phyloP scores from a whole-genome alignment of 768 basidiomycete genomes.

The Mycena epipterygia region DNA sequence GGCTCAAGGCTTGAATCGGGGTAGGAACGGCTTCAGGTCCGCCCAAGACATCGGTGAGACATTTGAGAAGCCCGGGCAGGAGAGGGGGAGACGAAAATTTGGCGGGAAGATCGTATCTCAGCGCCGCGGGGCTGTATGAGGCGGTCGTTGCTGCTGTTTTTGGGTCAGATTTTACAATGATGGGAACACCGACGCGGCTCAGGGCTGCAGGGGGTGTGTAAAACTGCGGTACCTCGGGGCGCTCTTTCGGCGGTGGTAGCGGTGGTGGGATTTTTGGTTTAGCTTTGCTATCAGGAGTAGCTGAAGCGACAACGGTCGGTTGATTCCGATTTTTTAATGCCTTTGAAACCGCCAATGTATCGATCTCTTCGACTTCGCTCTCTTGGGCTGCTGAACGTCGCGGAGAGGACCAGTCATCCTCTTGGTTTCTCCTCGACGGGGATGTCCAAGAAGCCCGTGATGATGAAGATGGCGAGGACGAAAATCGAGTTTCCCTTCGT shows the following conservation, averaged over 20 bases:
- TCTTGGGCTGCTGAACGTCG: no score
- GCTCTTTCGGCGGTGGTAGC: slow-evolving; percentile 1
- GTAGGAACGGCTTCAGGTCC: slow-evolving; percentile 68
- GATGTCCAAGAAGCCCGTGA: no score
- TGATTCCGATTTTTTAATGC: slow-evolving; percentile 28
- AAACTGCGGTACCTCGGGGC: slow-evolving; percentile 4
- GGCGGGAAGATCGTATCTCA: slow-evolving; percentile 45
- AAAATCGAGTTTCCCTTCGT: not conserved
- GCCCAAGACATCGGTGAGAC: slow-evolving; percentile 72
- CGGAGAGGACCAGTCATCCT: no score
- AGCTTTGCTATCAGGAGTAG: not conserved
- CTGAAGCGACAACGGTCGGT: not conserved
- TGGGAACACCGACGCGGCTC: slow-evolving; percentile 28
- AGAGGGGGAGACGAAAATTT: slow-evolving; percentile 79
- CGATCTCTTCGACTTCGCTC: not conserved
- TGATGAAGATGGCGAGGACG: not conserved
- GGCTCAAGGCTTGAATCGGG: slow-evolving; percentile 81
- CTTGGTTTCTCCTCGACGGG: no score
- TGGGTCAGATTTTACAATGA: slow-evolving; percentile 30
- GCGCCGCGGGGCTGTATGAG: slow-evolving; percentile 29
- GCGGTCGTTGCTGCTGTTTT: slow-evolving; percentile 21
- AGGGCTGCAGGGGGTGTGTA: slow-evolving; percentile 12
- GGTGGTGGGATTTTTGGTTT: not conserved
- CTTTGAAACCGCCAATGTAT: not conserved
- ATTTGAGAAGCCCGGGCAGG: slow-evolving; percentile 71